Base-by-base conservation (phyloP, 2,329 filamentous ascomycete genomes). In the Penicillium sclerotigenum region DNA sequence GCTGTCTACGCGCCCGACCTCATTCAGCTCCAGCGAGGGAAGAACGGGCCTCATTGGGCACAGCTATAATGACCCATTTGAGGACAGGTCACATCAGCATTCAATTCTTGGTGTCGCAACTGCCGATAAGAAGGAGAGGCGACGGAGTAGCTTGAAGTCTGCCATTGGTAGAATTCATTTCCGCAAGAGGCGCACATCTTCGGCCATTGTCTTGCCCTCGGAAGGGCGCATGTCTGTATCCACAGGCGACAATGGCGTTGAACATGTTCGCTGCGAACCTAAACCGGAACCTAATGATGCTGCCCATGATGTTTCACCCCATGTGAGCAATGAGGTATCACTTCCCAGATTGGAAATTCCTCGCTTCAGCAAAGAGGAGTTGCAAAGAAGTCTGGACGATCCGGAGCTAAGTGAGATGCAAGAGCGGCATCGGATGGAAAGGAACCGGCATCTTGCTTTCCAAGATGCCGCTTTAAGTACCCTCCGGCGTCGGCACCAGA, bases 1-100 rank as follows among this genome's bases (percentile, higher is more conserved):
- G 7, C 59, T 71, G 6, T 76, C 73, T 6, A 76, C 73, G 8
- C 70, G 73, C 18, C 74, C 73, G 10, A 75, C 73, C 5, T 74
- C 72, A 4, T 74, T 67, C 51, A 72, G 70, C 56, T 74, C 72
- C 4, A 71, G 58, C 41, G 72, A 75, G 49, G 71, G 68, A 31
- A 69, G 63, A 18, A 40, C 61, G 5, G 54, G 59, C 0, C 59
- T 56, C 16, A 29, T 52, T 5, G 63, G 62, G 24, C 46, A 56
- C 18, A 63, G 63, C 29, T 59, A 56, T 28, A 45, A 58, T 24
- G 64, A 59, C 14, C 47, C 61, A 14, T 40, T 63, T 6, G 49
- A 59, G 8, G 53, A 52, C 6, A 54, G 46, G n/a, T 53, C 38
- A 16, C 60, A 65, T 46, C 66, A 60, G 28, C 60, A 60, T 51